Percentiles rank a stretch among this genome's conserved stretches.
Conservation (phyloP, 208 protist genomes). For the Balamuthia mandrillaris region DNA sequence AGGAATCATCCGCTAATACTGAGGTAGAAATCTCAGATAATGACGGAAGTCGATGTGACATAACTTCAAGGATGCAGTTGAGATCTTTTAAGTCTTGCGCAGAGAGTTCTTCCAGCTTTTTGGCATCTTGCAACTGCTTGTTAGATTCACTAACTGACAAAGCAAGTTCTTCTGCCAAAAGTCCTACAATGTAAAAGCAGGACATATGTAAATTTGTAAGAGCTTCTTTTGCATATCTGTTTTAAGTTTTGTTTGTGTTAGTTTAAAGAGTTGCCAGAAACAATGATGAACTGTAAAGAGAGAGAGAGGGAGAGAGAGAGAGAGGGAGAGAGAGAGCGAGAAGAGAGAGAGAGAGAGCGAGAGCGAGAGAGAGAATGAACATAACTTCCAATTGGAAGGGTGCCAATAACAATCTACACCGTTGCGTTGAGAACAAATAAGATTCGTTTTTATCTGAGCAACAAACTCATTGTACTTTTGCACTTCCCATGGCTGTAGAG, state of each 20-base stretch:
- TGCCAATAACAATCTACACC: conserved; percentile 21
- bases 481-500: not conserved
- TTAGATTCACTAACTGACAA: not conserved
- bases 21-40: no score
- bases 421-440: not conserved
- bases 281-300: no score
- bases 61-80: not conserved
- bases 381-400: conserved; percentile 19
- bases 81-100: not conserved
- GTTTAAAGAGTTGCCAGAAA: no score
- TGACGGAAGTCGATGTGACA: no score
- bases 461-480: conserved; percentile 42
- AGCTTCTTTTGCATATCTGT: conserved; percentile 16
- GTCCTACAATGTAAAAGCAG: conserved; percentile 7
- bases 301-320: no score
- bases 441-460: conserved; percentile 31
- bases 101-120: conserved; percentile 1
- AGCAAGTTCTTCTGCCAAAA: not conserved
- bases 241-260: no score
- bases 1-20: not conserved
- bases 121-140: conserved; percentile 10
- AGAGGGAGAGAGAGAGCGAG: no score
- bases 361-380: no score
- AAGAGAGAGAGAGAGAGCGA: no score
- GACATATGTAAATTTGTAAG: conserved; percentile 26